These are phyloP conservation scores for Cystobasidium ongulense DNA, from an alignment of 768 basidiomycete species.

Conservation along the genomic window DNA sequence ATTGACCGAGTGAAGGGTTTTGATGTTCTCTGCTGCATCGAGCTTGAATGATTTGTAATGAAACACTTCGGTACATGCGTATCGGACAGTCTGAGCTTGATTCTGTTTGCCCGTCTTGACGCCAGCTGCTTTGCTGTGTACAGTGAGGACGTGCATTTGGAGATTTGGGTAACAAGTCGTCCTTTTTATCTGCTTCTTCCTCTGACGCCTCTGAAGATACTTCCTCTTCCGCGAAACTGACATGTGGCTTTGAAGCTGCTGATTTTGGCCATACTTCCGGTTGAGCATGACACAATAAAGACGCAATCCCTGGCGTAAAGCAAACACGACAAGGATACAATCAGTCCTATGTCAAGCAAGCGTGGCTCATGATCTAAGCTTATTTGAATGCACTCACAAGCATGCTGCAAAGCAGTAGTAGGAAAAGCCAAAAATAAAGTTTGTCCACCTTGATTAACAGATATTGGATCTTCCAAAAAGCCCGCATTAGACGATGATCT, in stretches of 20 bases:
- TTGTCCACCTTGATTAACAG: neutral
- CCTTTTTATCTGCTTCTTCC: neutral
- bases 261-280: neutral
- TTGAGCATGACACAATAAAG: neutral
- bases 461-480: neutral
- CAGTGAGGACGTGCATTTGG: neutral
- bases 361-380: too few relatives aligned
- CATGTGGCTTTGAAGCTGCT: neutral
- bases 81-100: neutral
- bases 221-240: neutral
- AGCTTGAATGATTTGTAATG: conserved; percentile 15
- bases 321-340: neutral
- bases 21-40: neutral
- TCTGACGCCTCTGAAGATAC: neutral
- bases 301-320: neutral
- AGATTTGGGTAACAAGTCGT: neutral
- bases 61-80: conserved; percentile 15
- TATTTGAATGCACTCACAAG: too few relatives aligned
- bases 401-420: conserved; percentile 57
- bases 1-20: neutral
- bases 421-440: conserved; percentile 68
- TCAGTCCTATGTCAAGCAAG: too few relatives aligned
- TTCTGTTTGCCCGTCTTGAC: neutral
- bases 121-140: neutral
- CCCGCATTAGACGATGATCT: neutral